phyloP scores from a whole-genome alignment of 2,329 filamentous ascomycete genomes.

The Colletotrichum tofieldiae region DNA sequence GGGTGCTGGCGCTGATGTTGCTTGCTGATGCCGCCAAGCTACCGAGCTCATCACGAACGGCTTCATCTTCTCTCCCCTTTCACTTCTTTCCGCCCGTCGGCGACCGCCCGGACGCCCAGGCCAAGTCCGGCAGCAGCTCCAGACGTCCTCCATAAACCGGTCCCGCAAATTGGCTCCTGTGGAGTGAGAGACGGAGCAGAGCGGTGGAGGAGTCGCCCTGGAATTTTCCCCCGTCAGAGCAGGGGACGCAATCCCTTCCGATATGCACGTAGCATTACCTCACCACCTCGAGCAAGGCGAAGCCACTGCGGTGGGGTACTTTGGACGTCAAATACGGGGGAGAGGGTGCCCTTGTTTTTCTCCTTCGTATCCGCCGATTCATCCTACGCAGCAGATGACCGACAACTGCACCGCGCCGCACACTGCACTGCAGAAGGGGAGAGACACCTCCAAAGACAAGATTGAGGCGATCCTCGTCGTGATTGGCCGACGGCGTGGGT shows the following conservation, averaged over 20 bases:
- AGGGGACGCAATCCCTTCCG: conserved; percentile 40
- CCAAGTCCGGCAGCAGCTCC: conserved; percentile 33
- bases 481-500: conserved; percentile 18
- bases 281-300: conserved; percentile 37
- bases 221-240: conserved; percentile 32
- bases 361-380: conserved; percentile 38
- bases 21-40: conserved; percentile 37
- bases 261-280: conserved; percentile 42
- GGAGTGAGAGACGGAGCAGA: conserved; percentile 21
- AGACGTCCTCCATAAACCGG: conserved; percentile 19
- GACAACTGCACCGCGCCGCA: conserved; percentile 16
- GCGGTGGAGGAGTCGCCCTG: conserved; percentile 28
- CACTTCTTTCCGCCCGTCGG: conserved; percentile 8
- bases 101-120: conserved; percentile 29
- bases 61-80: conserved; percentile 17
- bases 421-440: conserved; percentile 25
- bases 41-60: conserved; percentile 30
- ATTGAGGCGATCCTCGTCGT: conserved; percentile 28
- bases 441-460: conserved; percentile 24
- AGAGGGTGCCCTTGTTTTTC: conserved; percentile 24
- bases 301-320: conserved; percentile 38
- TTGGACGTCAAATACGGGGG: conserved; percentile 37
- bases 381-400: conserved; percentile 37
- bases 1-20: conserved; percentile 15
- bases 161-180: conserved; percentile 25